A percentile compares a stretch with the other conserved stretches of the same genome.
These are phyloP conservation scores for Sporothrix protearum DNA, from an alignment of 2,329 filamentous ascomycete genomes.

Conservation along the genomic window DNA sequence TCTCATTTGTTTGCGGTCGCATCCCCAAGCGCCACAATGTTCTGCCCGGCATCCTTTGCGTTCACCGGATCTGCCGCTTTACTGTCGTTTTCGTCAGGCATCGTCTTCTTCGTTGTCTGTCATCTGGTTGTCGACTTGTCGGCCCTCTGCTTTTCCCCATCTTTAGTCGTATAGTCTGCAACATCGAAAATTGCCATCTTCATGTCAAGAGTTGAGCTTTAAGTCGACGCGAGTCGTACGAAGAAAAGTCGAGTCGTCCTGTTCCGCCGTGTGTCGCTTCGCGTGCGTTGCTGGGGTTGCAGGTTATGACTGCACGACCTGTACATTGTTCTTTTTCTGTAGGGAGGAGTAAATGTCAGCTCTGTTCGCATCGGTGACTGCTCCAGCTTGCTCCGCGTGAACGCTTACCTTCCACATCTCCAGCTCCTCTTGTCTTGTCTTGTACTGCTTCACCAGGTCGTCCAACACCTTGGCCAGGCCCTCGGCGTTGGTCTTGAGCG, in stretches of 20 bases:
- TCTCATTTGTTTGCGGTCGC: neutral
- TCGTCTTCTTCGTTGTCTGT: neutral
- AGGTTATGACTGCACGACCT: slow-evolving; percentile 71
- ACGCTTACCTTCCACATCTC: slow-evolving; percentile 91
- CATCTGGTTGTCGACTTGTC: neutral
- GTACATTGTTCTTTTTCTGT: slow-evolving; percentile 86
- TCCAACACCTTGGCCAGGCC: slow-evolving; percentile 91
- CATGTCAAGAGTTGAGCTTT: neutral
- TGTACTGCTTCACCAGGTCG: slow-evolving; percentile 94
- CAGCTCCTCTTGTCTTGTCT: slow-evolving; percentile 87
- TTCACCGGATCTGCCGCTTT: neutral
- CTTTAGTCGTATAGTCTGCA: neutral
- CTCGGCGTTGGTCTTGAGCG: slow-evolving; percentile 88
- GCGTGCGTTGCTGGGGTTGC: neutral
- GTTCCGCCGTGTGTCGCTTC: neutral
- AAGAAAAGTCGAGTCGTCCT: neutral
- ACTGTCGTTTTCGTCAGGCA: neutral
- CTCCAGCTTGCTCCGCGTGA: neutral
- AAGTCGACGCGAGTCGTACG: neutral
- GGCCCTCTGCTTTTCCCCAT: neutral
- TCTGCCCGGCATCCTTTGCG: neutral
- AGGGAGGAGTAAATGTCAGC: slow-evolving; percentile 18
- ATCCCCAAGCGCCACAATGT: no score
- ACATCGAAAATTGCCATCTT: neutral
- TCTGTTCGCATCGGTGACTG: neutral